phyloP scores from a whole-genome alignment of 169 alveolate genomes.

The Plasmodium fragile region DNA sequence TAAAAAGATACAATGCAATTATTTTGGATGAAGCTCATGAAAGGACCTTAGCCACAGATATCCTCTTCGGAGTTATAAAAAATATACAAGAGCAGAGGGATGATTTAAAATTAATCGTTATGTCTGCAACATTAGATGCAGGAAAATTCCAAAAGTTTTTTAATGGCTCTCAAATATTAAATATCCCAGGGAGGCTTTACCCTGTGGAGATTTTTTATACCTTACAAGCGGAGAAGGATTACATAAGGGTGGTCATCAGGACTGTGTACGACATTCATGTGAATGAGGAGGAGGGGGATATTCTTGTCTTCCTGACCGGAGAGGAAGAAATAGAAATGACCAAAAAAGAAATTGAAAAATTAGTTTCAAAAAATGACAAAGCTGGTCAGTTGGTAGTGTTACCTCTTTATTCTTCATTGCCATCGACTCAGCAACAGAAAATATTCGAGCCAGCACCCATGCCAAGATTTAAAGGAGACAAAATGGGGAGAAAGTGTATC shows the following conservation, averaged over 20 bases:
- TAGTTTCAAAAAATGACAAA: conserved; percentile 31
- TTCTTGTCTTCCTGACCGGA: conserved; percentile 95
- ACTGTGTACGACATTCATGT: conserved; percentile 95
- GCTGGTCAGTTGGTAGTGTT: conserved; percentile 79
- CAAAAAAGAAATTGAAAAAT: conserved; percentile 78
- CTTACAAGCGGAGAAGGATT: conserved; percentile 95
- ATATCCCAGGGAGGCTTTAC: conserved; percentile 97
- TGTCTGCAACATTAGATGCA: conserved; percentile 99
- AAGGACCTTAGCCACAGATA: conserved; percentile 98
- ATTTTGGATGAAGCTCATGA: conserved; percentile 99
- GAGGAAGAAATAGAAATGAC: conserved; percentile 93
- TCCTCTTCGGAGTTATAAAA: conserved; percentile 96
- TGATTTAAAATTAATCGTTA: conserved; percentile 94
- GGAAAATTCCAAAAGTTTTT: conserved; percentile 95
- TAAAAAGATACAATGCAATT: conserved; percentile 92
- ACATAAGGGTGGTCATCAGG: conserved; percentile 94
- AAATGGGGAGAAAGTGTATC: conserved; percentile 94
- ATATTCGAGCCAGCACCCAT: conserved; percentile 97
- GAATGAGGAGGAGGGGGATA: conserved; percentile 94
- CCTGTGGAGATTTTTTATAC: conserved; percentile 98
- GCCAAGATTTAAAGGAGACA: conserved; percentile 92
- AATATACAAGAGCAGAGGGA: conserved; percentile 91
- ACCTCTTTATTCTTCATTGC: conserved; percentile 98
- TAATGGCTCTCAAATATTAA: conserved; percentile 95
- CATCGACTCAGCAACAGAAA: conserved; percentile 96